Conservation (phyloP, 2,329 filamentous ascomycete genomes). For the Monilinia laxa region DNA sequence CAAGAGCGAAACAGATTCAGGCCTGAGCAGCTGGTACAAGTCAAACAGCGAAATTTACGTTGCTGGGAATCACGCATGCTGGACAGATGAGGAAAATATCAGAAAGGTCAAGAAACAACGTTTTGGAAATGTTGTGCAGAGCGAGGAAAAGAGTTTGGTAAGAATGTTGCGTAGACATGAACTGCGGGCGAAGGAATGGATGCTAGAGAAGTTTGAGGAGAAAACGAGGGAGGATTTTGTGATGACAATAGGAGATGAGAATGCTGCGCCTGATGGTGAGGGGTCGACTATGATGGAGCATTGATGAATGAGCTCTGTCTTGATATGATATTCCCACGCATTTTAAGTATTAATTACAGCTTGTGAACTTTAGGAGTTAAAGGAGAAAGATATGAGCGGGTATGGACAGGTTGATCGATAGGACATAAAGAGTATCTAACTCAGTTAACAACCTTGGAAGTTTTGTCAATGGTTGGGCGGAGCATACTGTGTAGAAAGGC, state of each 20-base stretch:
- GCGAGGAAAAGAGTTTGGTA: conserved; percentile 49
- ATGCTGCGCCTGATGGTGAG: neutral
- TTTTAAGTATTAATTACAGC: neutral
- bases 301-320: neutral
- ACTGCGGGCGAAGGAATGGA: conserved; percentile 51
- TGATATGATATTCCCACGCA: too few species aligned
- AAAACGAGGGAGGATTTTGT: conserved; percentile 21
- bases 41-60: conserved; percentile 79
- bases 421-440: neutral
- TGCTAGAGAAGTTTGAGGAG: conserved; percentile 41
- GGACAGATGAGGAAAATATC: conserved; percentile 61
- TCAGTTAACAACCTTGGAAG: neutral
- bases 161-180: conserved; percentile 59
- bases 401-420: neutral
- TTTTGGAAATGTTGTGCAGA: conserved; percentile 58
- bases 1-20: conserved; percentile 73
- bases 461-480: neutral
- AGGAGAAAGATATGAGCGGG: neutral
- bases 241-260: conserved; percentile 25
- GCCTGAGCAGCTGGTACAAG: conserved; percentile 78
- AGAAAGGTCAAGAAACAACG: conserved; percentile 60
- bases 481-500: neutral
- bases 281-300: neutral
- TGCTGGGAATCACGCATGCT: conserved; percentile 71
- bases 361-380: neutral